These are phyloP conservation scores for Blepharisma undulans DNA, from an alignment of 169 alveolate genomes.

Conservation along the genomic window DNA sequence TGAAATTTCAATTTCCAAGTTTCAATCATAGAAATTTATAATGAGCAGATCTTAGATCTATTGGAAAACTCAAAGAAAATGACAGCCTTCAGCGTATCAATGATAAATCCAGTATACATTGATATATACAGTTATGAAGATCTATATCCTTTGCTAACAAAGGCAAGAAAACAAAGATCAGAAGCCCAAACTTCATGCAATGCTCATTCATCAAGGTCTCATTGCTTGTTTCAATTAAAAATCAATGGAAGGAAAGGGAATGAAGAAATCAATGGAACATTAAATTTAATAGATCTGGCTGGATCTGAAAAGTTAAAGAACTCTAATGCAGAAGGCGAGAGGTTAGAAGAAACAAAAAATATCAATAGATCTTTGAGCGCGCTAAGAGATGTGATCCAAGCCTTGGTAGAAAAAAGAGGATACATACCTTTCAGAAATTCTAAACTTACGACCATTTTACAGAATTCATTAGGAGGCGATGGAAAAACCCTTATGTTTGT, in stretches of 20 bases:
- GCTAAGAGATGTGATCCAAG: constrained; percentile 84
- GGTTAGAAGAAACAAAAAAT: constrained; percentile 83
- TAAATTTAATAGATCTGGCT: constrained; percentile 90
- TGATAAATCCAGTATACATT: constrained; percentile 47
- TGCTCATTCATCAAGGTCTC: constrained; percentile 85
- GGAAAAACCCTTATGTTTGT: constrained; percentile 90
- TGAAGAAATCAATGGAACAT: constrained; percentile 52
- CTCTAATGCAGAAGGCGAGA: constrained; percentile 87
- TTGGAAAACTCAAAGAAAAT: constrained; percentile 57
- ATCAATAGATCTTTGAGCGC: constrained; percentile 87
- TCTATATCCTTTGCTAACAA: constrained; percentile 60
- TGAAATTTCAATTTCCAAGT: constrained; percentile 66
- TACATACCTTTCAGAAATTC: constrained; percentile 90
- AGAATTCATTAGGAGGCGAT: constrained; percentile 83
- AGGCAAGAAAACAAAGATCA: constrained; percentile 79
- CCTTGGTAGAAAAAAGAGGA: constrained; percentile 74
- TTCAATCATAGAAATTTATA: constrained; percentile 82
- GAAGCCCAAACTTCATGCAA: constrained; percentile 84
- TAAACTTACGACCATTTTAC: constrained; percentile 82
- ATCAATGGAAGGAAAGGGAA: constrained; percentile 60
- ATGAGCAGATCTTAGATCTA: constrained; percentile 83
- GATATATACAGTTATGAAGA: constrained; percentile 66
- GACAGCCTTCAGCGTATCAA: constrained; percentile 51
- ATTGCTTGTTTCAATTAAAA: constrained; percentile 81
- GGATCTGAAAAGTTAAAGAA: constrained; percentile 89